Evolutionary conservation across 139 green algal genomes (phyloP), one percentile per base, ranked within the genome.

Genomic region (Closterium sp.): DNA sequence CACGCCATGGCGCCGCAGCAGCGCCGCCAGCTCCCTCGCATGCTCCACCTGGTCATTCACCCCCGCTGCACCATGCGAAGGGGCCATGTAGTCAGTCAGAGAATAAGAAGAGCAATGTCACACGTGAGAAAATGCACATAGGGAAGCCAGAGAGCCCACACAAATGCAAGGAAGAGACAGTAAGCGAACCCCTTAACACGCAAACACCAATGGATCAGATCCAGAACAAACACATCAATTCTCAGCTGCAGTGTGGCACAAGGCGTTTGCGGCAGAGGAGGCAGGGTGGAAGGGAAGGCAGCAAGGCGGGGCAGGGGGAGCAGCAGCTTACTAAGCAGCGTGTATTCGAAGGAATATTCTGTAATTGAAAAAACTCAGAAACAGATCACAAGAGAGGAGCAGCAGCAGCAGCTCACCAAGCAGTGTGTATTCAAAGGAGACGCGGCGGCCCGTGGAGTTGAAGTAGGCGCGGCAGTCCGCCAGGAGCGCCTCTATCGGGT

Each of bases 291-390:
- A 66, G 38, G 38, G 38, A 4, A 8, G 3, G 38, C 38, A 8
- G 3, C 38, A 10, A 0, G 12, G 43, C 2, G 38, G 5, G 4
- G 38, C 3, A 66, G 43, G 43, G 43, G 10, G 9, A 55, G 21
- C 9, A 90, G 87, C 36, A 81, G 25, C 91, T 25, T 23, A 86
- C 87, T 93, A 1, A 99, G 93, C 16, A 99, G 96, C 0, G 97
- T 98, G 96, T 99, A 99, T 94, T 99, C 98, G 89, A 99, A 99
- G 1, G 96, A 98, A n/a, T n/a, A n/a, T n/a, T n/a, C n/a, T n/a
- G n/a, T n/a, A n/a, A n/a, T n/a, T n/a, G n/a, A n/a, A n/a, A n/a
- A n/a, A n/a, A n/a, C n/a, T n/a, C n/a, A n/a, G n/a, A n/a, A n/a
- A n/a, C n/a, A n/a, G n/a, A n/a, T n/a, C 64, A 33, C 87, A 84